Conservation (phyloP, 2,329 filamentous ascomycete genomes). For the Juglanconis oblonga region DNA sequence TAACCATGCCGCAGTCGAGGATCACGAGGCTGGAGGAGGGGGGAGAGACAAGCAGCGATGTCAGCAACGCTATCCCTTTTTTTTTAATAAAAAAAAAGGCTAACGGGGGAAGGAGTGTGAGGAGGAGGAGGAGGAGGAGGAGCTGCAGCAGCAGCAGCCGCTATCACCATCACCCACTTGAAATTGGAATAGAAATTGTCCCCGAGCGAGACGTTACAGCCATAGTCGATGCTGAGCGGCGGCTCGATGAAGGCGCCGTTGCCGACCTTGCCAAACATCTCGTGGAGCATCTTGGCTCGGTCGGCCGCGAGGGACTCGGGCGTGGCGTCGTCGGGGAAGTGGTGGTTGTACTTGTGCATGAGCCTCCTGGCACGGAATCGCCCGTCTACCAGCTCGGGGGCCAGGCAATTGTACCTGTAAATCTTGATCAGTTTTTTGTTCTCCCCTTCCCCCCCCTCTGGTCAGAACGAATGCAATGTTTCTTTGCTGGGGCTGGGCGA, state of each 20-base stretch:
- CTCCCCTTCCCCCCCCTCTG: too few relatives aligned
- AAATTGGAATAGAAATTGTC: conserved; percentile 64
- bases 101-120: background rate
- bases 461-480: too few relatives aligned
- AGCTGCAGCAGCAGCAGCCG: too few relatives aligned
- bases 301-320: conserved; percentile 35
- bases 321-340: conserved; percentile 48
- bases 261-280: conserved; percentile 49
- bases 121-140: background rate
- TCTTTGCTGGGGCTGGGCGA: too few relatives aligned
- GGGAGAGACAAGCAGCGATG: background rate
- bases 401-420: conserved; percentile 47
- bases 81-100: too few relatives aligned
- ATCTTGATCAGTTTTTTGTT: too few relatives aligned
- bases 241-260: conserved; percentile 57
- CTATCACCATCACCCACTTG: too few relatives aligned
- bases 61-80: too few relatives aligned
- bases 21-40: conserved; percentile 47
- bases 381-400: conserved; percentile 45
- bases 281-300: conserved; percentile 43
- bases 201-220: conserved; percentile 61
- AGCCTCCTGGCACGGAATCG: conserved; percentile 54
- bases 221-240: conserved; percentile 62
- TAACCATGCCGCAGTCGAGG: conserved; percentile 69
- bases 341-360: conserved; percentile 56